A percentile compares a stretch with the other conserved stretches of the same genome.
phyloP scores from a whole-genome alignment of 768 basidiomycete species.

The Tulasnella sp. region DNA sequence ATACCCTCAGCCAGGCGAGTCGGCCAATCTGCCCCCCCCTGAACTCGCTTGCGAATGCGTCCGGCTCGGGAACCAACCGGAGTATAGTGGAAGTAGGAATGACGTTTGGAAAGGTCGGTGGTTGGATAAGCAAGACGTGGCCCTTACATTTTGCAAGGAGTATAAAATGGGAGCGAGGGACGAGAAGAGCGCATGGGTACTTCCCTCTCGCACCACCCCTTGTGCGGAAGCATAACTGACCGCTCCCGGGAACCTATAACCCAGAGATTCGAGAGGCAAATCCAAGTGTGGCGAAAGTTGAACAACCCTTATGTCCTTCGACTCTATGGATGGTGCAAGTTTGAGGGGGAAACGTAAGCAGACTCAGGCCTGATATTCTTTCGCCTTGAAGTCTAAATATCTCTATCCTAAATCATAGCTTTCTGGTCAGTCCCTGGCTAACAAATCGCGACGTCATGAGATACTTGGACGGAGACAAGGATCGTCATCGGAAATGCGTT shows the following conservation, averaged over 20 bases:
- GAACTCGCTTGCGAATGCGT: too few species aligned
- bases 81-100: not conserved
- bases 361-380: not conserved
- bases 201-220: not conserved
- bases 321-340: constrained; percentile 11
- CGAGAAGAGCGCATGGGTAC: not conserved
- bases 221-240: not conserved
- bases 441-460: constrained; percentile 2
- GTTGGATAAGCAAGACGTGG: too few species aligned
- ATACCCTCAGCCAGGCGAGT: not conserved
- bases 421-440: not conserved
- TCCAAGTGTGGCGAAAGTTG: constrained; percentile 21
- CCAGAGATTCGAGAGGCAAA: too few species aligned
- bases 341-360: not conserved
- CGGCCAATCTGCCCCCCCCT: not conserved
- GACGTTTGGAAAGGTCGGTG: too few species aligned
- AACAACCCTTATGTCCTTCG: constrained; percentile 6
- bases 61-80: not conserved
- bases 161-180: not conserved
- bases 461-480: too few species aligned
- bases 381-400: not conserved
- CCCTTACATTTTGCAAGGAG: not conserved
- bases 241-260: not conserved
- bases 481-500: not conserved
- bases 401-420: not conserved